Percentiles rank a stretch among this genome's conserved stretches.
These are phyloP conservation scores for Moricandia moricandioides DNA, from an alignment of 345 rosid species.

Conservation along the genomic window DNA sequence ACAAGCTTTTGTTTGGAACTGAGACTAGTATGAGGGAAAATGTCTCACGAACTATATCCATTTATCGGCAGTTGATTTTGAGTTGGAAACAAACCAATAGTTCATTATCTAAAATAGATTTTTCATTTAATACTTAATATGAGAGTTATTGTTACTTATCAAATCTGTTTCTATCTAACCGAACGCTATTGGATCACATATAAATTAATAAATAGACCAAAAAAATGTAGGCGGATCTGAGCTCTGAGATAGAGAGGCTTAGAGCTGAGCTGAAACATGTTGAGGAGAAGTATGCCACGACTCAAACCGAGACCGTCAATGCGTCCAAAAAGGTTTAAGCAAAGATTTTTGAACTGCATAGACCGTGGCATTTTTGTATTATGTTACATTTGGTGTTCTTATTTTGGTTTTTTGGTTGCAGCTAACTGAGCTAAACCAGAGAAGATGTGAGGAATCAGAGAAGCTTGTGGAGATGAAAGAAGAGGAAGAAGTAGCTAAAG, in stretches of 20 bases:
- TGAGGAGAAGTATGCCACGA: constrained; percentile 62
- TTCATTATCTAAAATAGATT: neutral
- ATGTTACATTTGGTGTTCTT: neutral
- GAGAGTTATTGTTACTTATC: neutral
- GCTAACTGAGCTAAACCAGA: constrained; percentile 50
- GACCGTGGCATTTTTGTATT: neutral
- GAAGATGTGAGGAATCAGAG: constrained; percentile 48
- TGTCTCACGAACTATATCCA: neutral
- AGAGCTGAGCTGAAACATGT: constrained; percentile 44
- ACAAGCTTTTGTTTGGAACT: neutral
- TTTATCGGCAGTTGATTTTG: neutral
- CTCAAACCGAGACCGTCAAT: constrained; percentile 70
- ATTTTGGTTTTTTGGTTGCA: constrained; percentile 27
- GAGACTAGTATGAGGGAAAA: neutral
- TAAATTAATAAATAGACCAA: neutral
- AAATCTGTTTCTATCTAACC: neutral
- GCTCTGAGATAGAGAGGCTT: constrained; percentile 84
- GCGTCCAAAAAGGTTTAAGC: constrained; percentile 69
- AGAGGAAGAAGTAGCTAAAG: constrained; percentile 51
- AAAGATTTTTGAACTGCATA: neutral
- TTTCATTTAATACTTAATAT: neutral
- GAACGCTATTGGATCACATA: neutral
- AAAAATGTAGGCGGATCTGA: constrained; percentile 50
- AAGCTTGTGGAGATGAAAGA: constrained; percentile 52
- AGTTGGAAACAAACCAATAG: neutral